These are phyloP conservation scores for Tulasnella sp. DNA, from an alignment of 768 basidiomycete genomes.

Conservation along the genomic window DNA sequence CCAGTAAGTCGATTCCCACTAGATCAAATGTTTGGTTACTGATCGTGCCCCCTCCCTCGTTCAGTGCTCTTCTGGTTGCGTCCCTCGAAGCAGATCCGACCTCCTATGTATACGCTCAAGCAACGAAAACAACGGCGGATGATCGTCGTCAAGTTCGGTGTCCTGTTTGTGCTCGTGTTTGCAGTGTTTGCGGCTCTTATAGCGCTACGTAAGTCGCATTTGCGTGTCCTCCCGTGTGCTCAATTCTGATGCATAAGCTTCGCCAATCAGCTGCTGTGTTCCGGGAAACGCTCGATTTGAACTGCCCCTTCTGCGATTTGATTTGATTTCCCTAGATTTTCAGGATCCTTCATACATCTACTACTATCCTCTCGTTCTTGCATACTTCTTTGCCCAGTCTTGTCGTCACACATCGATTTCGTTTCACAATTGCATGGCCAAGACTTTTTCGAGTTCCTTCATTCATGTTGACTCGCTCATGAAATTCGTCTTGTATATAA, in stretches of 20 bases:
- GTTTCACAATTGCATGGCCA: neutral
- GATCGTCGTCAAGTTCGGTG: constrained; percentile 81
- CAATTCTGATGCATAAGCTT: constrained; percentile 19
- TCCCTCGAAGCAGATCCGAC: constrained; percentile 87
- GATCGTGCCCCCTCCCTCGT: constrained; percentile 13
- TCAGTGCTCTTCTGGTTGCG: constrained; percentile 48
- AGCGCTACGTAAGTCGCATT: constrained; percentile 52
- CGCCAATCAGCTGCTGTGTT: constrained; percentile 43
- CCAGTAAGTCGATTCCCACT: constrained; percentile 42
- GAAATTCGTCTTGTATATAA: neutral
- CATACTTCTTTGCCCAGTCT: neutral
- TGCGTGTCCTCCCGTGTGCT: constrained; percentile 13
- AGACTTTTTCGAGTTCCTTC: neutral
- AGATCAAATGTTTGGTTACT: constrained; percentile 5
- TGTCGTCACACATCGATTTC: neutral
- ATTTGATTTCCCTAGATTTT: constrained; percentile 14
- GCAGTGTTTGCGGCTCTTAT: constrained; percentile 65
- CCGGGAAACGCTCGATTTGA: constrained; percentile 48
- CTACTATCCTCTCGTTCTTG: neutral
- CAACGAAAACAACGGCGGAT: constrained; percentile 81
- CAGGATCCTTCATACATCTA: neutral
- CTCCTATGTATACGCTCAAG: constrained; percentile 82
- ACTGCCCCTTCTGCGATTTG: constrained; percentile 56
- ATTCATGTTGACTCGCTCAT: neutral
- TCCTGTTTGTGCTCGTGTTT: constrained; percentile 60